These are phyloP conservation scores for Pulveroboletus ravenelii DNA, from an alignment of 768 basidiomycete species.

Conservation along the genomic window DNA sequence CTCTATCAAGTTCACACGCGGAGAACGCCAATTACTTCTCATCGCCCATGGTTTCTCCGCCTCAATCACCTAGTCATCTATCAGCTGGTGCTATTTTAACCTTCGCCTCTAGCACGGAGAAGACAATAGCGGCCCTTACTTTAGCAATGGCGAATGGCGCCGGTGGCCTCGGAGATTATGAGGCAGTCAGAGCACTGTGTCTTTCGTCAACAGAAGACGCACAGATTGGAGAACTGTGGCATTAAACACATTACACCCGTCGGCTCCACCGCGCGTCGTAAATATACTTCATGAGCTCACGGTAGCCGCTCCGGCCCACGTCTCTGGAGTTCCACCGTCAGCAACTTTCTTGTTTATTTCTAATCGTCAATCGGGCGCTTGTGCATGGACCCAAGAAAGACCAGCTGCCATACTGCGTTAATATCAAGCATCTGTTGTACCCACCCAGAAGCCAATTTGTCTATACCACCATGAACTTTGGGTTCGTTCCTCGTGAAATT, in stretches of 20 bases:
- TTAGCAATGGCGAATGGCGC: slow-evolving; percentile 63
- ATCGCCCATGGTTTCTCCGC: slow-evolving; percentile 8
- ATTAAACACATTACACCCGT: slow-evolving; percentile 23
- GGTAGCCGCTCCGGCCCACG: not conserved
- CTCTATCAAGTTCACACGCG: slow-evolving; percentile 1
- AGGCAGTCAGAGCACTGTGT: slow-evolving; percentile 40
- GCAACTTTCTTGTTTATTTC: slow-evolving; percentile 26
- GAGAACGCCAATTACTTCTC: slow-evolving; percentile 5
- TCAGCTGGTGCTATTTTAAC: slow-evolving; percentile 3
- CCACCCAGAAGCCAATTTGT: slow-evolving; percentile 13
- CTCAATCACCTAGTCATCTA: slow-evolving; percentile 12
- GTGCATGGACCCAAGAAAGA: slow-evolving; percentile 21
- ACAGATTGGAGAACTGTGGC: slow-evolving; percentile 59
- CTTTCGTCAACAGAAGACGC: slow-evolving; percentile 34
- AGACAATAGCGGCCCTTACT: slow-evolving; percentile 54
- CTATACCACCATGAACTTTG: slow-evolving; percentile 24
- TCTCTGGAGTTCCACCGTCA: slow-evolving; percentile 1
- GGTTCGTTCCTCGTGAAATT: slow-evolving; percentile 1
- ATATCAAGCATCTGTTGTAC: slow-evolving; percentile 28
- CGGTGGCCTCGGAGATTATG: slow-evolving; percentile 55
- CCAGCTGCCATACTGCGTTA: slow-evolving; percentile 15
- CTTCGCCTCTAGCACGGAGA: slow-evolving; percentile 49
- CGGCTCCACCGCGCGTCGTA: not conserved
- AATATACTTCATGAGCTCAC: slow-evolving; percentile 1
- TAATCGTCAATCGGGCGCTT: slow-evolving; percentile 12